Percentiles rank a stretch among this genome's conserved stretches.
Evolutionary conservation across 495 filamentous ascomycete genomes (phyloP).

Genomic region (Neurospora hispaniola): DNA sequence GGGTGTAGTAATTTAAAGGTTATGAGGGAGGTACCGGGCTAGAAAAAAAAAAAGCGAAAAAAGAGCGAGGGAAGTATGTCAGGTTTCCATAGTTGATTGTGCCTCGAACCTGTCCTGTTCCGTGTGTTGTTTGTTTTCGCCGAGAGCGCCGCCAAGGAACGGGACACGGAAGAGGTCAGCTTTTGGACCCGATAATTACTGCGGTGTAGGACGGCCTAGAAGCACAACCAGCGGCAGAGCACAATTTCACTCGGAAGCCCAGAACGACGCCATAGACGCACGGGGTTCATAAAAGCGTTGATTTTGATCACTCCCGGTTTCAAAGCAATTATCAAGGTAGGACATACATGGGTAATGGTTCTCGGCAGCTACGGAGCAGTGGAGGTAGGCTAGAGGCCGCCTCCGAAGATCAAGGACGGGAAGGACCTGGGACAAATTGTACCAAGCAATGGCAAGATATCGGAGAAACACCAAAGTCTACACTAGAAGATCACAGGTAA

Average conservation of each 20-base stretch:
- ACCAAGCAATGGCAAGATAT: background rate
- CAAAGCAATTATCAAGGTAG: background rate
- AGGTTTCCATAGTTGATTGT: background rate
- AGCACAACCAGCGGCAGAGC: background rate
- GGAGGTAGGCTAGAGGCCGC: background rate
- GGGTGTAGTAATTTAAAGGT: conserved; percentile 34
- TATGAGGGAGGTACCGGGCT: background rate
- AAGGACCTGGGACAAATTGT: background rate
- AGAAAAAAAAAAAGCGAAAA: conserved; percentile 2
- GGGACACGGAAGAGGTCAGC: conserved; percentile 4
- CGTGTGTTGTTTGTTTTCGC: background rate
- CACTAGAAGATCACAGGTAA: background rate
- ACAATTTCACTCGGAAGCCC: background rate
- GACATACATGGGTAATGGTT: background rate
- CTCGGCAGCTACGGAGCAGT: background rate
- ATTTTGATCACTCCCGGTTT: background rate
- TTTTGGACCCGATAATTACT: background rate
- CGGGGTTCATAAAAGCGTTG: background rate
- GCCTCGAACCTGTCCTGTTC: background rate
- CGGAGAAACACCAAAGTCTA: background rate
- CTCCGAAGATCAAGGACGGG: background rate
- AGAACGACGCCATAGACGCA: background rate
- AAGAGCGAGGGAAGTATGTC: background rate
- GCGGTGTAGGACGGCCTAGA: background rate
- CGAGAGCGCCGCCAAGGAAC: conserved; percentile 4